Conservation (phyloP, 1,284 basidiomycete genomes). For the Irpex sp. region DNA sequence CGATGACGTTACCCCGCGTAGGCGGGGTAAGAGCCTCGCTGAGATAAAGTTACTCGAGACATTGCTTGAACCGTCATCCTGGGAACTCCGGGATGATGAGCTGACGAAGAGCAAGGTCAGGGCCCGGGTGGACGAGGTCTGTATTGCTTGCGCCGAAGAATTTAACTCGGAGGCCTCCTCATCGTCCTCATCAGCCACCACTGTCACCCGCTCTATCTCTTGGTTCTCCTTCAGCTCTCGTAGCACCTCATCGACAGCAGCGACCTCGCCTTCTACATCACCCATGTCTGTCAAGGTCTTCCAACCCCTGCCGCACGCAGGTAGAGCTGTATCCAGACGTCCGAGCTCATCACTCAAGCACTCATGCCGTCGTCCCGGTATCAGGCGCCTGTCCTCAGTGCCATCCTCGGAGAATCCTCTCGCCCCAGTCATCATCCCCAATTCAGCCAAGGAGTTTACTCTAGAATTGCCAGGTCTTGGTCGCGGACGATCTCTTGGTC, state of each 20-base stretch:
- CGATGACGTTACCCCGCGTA: conserved; percentile 25
- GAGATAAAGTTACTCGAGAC: conserved; percentile 43
- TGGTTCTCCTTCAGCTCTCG: conserved; percentile 55
- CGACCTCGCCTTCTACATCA: conserved; percentile 35
- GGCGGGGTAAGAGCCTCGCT: conserved; percentile 24
- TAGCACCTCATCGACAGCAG: conserved; percentile 30
- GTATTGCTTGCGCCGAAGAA: conserved; percentile 23
- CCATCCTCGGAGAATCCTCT: conserved; percentile 18
- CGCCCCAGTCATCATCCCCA: neutral
- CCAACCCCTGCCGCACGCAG: neutral
- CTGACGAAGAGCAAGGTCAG: conserved; percentile 31
- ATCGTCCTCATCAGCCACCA: conserved; percentile 21
- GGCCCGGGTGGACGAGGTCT: conserved; percentile 12
- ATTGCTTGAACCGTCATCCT: conserved; percentile 43
- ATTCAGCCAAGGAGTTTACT: neutral
- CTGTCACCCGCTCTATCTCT: conserved; percentile 41
- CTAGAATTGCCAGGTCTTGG: neutral
- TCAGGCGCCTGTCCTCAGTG: conserved; percentile 5
- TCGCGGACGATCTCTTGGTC: neutral
- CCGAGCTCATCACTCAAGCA: neutral
- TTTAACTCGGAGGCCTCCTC: conserved; percentile 13
- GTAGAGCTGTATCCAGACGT: neutral
- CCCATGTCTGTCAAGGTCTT: conserved; percentile 25
- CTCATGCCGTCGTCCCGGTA: neutral
- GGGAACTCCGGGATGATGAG: conserved; percentile 29